phyloP scores from a whole-genome alignment of 2,329 filamentous ascomycete genomes.

The Fusarium sp. region DNA sequence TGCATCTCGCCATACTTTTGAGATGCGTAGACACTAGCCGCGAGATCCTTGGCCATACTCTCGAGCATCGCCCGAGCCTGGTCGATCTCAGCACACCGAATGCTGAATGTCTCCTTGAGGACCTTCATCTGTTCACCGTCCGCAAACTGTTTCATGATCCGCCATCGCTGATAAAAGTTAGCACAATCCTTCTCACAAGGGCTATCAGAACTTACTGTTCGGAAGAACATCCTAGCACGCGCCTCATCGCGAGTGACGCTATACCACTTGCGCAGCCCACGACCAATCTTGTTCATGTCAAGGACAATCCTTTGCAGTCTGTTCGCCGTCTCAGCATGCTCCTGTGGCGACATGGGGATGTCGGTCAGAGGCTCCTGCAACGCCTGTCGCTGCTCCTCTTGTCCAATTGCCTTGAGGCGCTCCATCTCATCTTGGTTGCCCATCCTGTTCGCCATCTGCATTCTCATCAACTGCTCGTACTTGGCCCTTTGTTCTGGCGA shows the following conservation, averaged over 20 bases:
- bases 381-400: slow-evolving; percentile 56
- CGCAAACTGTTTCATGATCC: slow-evolving; percentile 64
- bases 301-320: slow-evolving; percentile 56
- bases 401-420: slow-evolving; percentile 51
- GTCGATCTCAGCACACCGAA: slow-evolving; percentile 64
- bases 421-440: slow-evolving; percentile 32
- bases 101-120: slow-evolving; percentile 63
- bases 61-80: slow-evolving; percentile 60
- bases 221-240: slow-evolving; percentile 64
- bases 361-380: slow-evolving; percentile 56
- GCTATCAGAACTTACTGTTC: slow-evolving; percentile 56
- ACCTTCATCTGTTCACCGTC: slow-evolving; percentile 60
- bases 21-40: slow-evolving; percentile 46
- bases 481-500: slow-evolving; percentile 58
- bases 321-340: slow-evolving; percentile 56
- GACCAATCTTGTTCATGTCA: slow-evolving; percentile 59
- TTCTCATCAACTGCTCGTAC: slow-evolving; percentile 54
- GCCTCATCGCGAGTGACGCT: slow-evolving; percentile 60
- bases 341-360: slow-evolving; percentile 60
- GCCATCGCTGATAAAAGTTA: slow-evolving; percentile 61
- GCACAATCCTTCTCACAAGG: slow-evolving; percentile 16
- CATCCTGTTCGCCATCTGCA: slow-evolving; percentile 43
- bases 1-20: background rate
- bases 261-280: slow-evolving; percentile 61
- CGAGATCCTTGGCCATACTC: slow-evolving; percentile 63